Conservation (phyloP, 306 rosid species). For the Vigna reflexopilosa region DNA sequence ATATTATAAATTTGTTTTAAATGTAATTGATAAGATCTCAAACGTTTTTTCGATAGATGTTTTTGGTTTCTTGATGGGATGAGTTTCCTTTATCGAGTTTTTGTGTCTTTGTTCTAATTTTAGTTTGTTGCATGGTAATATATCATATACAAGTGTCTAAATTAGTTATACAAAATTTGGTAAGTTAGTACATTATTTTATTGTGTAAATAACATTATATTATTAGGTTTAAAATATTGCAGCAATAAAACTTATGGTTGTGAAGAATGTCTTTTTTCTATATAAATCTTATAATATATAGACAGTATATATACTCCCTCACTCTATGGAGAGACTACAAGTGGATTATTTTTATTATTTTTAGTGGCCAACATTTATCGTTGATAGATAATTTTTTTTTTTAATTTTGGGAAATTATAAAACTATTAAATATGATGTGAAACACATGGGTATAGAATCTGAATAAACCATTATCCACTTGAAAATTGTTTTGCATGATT, state of each 20-base stretch:
- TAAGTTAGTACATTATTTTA: not conserved
- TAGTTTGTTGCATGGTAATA: slow-evolving; percentile 1
- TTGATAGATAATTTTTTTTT: not conserved
- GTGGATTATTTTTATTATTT: not conserved
- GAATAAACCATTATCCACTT: not conserved
- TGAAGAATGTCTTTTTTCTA: not conserved
- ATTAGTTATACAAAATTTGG: not conserved
- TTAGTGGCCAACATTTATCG: not conserved
- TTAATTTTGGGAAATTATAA: not conserved
- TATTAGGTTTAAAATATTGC: no score
- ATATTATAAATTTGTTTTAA: no score
- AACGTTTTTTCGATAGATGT: no score
- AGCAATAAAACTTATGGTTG: not conserved
- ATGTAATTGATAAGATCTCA: no score
- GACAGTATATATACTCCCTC: no score
- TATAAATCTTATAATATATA: not conserved
- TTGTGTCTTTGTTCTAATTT: not conserved
- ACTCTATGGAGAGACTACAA: not conserved
- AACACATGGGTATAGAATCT: not conserved
- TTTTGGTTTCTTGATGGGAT: not conserved
- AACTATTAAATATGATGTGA: not conserved
- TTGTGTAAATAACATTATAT: no score
- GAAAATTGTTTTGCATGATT: not conserved
- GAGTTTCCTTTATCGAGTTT: not conserved
- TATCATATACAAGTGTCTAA: not conserved